Conservation (phyloP, 2,329 filamentous ascomycete genomes). For the Colletotrichum truncatum region DNA sequence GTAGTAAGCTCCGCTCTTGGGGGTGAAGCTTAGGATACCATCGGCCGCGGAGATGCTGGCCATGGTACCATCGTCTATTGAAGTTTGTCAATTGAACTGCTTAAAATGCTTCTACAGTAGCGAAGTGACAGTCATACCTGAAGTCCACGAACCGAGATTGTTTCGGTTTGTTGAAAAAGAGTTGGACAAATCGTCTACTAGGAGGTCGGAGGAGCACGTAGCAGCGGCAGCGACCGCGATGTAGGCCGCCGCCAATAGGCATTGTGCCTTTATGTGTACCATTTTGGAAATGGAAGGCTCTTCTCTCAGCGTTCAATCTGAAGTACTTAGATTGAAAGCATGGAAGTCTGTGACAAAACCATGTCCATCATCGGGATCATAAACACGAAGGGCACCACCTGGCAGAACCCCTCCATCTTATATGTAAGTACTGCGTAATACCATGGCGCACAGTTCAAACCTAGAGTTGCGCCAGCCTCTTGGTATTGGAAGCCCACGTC, state of each 20-base stretch:
- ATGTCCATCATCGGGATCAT: too few relatives aligned
- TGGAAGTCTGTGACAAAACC: neutral
- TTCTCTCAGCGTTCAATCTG: neutral
- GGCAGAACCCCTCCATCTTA: slow-evolving; percentile 2
- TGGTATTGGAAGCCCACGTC: neutral
- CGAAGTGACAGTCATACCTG: slow-evolving; percentile 40
- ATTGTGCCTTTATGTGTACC: slow-evolving; percentile 26
- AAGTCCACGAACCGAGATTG: slow-evolving; percentile 44
- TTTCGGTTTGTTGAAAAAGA: slow-evolving; percentile 43
- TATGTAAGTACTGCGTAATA: slow-evolving; percentile 4
- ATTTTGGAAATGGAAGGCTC: slow-evolving; percentile 27
- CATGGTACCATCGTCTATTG: slow-evolving; percentile 59
- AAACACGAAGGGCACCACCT: too few relatives aligned
- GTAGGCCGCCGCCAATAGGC: slow-evolving; percentile 29
- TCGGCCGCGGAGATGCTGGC: slow-evolving; percentile 47
- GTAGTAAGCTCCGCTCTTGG: slow-evolving; percentile 58
- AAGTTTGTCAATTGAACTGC: slow-evolving; percentile 11
- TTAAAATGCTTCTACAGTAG: too few relatives aligned
- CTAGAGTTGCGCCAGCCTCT: neutral
- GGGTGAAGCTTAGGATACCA: slow-evolving; percentile 59
- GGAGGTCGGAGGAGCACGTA: slow-evolving; percentile 39
- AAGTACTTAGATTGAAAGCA: neutral
- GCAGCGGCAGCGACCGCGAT: slow-evolving; percentile 29
- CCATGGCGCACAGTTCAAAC: neutral
- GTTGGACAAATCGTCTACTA: slow-evolving; percentile 44